Evolutionary conservation across 768 basidiomycete genomes (phyloP), one percentile per base, ranked within the genome.

Genomic region (Pleurotus djamor): DNA sequence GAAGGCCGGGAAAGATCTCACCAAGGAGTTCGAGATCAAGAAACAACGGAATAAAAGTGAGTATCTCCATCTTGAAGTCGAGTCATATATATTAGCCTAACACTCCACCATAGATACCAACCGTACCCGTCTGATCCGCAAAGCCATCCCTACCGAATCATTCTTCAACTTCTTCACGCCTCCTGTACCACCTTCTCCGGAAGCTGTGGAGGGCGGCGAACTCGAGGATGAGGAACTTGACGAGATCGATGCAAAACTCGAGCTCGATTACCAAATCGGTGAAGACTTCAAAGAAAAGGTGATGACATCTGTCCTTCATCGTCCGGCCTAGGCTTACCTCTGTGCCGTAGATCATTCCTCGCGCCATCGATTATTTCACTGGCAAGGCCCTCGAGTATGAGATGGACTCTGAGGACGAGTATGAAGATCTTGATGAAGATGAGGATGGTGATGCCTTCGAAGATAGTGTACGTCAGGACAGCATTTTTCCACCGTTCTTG

Each of bases 141-240:
- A 98, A 79, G 89, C 91, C 5, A 87, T 85, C 65, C 92, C 94
- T 7, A 88, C 91, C 5, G 92, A 96, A 36, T 98, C 96, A 12
- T 98, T 99, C 84, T 99, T 99, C 89, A 94, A 94, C 83, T 99
- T 98, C 79, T 99, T 99, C 84, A 76, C 78, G 56, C 93, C 94
- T 8, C 94, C 93, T 13, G 71, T 78, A 21, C 86, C 89, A 2
- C 91, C 92, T 3, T 71, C 82, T 5, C 85, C 89, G 9, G 86
- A 88, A 48, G 81, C 76, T 44, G 72, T 89, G 49, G 90, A 92
- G 60, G 79, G 74, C 32, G 85, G 81, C 28, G 92, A 94, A 2
- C 76, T 91, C 16, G 92, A 92, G 0, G 89, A 89, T 1, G 91
- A 94, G 0, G 92, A 93, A 21, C 82, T 96, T 0, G 92, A 93